phyloP scores from a whole-genome alignment of 2,329 filamentous ascomycete species.

The Podosphaera aphanis region DNA sequence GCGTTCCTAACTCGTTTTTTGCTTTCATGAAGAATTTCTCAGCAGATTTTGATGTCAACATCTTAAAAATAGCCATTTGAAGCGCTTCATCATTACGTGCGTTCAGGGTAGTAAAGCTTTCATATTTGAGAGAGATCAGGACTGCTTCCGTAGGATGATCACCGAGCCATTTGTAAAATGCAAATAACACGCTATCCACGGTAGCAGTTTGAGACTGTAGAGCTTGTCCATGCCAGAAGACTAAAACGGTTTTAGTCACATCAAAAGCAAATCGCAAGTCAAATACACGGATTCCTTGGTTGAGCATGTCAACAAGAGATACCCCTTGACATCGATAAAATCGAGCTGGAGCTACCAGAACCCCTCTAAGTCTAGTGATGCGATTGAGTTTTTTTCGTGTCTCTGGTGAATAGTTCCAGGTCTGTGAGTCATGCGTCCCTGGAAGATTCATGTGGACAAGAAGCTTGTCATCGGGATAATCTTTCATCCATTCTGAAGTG shows the following conservation, averaged over 20 bases:
- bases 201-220: constrained; percentile 22
- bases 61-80: constrained; percentile 18
- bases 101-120: constrained; percentile 17
- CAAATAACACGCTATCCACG: constrained; percentile 22
- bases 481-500: constrained; percentile 23
- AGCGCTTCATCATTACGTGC: constrained; percentile 17
- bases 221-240: constrained; percentile 25
- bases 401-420: constrained; percentile 25
- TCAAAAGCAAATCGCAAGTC: constrained; percentile 27
- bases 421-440: constrained; percentile 26
- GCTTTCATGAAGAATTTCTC: constrained; percentile 19
- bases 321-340: constrained; percentile 22
- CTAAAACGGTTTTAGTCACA: constrained; percentile 20
- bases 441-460: constrained; percentile 26
- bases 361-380: constrained; percentile 20
- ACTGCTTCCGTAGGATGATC: constrained; percentile 22
- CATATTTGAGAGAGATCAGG: constrained; percentile 25
- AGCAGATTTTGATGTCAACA: constrained; percentile 19
- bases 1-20: constrained; percentile 21
- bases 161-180: constrained; percentile 25
- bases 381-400: constrained; percentile 20
- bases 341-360: constrained; percentile 11
- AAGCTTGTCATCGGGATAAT: constrained; percentile 19
- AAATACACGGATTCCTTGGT: constrained; percentile 25
- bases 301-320: constrained; percentile 19